These are phyloP conservation scores for Magnaporthiopsis incrustans DNA, from an alignment of 2,329 filamentous ascomycete genomes.

Conservation along the genomic window DNA sequence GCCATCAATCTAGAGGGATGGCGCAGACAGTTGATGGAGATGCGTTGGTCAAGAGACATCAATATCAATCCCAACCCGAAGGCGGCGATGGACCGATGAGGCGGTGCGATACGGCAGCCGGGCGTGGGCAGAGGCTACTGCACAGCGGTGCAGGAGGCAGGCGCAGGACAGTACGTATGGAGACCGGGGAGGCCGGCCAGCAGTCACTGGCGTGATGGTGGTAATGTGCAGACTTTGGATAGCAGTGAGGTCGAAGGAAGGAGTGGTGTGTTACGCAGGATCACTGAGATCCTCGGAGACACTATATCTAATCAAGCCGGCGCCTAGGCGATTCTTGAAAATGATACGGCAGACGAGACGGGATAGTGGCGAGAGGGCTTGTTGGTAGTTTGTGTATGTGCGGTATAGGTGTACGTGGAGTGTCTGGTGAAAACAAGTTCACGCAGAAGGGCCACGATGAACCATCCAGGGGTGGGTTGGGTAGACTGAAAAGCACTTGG, in stretches of 20 bases:
- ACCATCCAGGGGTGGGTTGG: neutral
- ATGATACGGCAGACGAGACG: neutral
- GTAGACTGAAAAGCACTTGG: neutral
- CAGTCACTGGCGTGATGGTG: neutral
- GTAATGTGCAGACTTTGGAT: neutral
- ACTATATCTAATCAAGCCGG: neutral
- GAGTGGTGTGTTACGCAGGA: neutral
- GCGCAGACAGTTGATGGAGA: constrained; percentile 47
- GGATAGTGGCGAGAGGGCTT: neutral
- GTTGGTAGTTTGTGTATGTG: neutral
- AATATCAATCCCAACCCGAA: constrained; percentile 31
- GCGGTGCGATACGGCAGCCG: neutral
- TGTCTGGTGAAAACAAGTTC: constrained; percentile 15
- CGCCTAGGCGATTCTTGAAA: too few species aligned
- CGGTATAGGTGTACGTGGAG: constrained; percentile 8
- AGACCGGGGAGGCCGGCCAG: neutral
- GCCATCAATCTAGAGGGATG: constrained; percentile 50
- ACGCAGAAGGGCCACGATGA: neutral
- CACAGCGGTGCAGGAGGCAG: neutral
- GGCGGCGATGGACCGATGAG: neutral
- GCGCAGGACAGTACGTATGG: neutral
- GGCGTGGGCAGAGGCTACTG: neutral
- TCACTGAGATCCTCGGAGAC: neutral
- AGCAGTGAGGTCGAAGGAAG: neutral
- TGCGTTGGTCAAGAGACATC: constrained; percentile 52